Evolutionary conservation across 202 grass and related monocot genomes (phyloP), one percentile per base, ranked within the genome.

Genomic region (Alloteropsis angusta): DNA sequence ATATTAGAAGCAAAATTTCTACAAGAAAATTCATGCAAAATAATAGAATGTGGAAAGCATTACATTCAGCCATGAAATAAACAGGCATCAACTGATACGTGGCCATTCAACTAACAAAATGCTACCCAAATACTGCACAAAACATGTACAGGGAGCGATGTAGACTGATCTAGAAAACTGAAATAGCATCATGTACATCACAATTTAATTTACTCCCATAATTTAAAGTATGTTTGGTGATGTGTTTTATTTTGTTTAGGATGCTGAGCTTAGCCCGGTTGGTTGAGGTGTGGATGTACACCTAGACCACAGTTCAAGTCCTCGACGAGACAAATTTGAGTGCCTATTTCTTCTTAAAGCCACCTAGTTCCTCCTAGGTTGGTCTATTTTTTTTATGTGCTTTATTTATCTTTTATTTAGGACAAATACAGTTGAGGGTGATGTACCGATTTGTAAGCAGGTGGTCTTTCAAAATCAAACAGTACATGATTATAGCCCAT

Each of bases 381-480:
- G 28, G 28, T 30, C 28, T 30, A 30, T 1, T 30, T 30, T 30
- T 30, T 30, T 30, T 30, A 30, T 30, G 28, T 30, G 28, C 3
- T 30, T 30, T 30, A 30, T 30, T 46, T 44, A 9, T 17, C 10
- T 34, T 74, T 47, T 19, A 50, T 52, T 64, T 50, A 65, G 7
- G 15, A 36, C 28, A 5, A 34, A 52, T 64, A 25, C 35, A 26
- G 13, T 38, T 78, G 46, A 49, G 62, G 43, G 12, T 63, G 45
- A 6, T 10, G 42, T 49, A 77, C 18, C 50, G 8, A 23, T 45
- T 65, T 67, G 35, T 70, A 63, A 76, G 36, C 26, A 76, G 26
- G 49, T 48, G 16, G 5, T 65, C 44, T 17, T 80, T 60, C 18
- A 61, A 78, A 71, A 71, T 64, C 47, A 69, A 34, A 79, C 21